phyloP scores from a whole-genome alignment of 148 eudicot genomes.

The Polygonum aviculare region DNA sequence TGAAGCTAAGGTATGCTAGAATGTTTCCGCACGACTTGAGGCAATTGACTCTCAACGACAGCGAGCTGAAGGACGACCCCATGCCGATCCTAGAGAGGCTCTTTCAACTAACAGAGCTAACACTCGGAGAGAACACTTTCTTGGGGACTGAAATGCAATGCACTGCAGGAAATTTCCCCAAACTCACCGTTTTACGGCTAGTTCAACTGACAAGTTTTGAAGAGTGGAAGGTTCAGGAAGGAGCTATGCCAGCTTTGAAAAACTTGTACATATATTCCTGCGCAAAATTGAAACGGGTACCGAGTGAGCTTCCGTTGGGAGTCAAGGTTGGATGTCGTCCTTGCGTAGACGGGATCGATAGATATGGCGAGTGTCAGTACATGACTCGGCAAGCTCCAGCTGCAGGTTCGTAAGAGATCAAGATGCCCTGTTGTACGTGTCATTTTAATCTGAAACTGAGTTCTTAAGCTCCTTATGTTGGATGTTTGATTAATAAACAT shows the following conservation, averaged over 20 bases:
- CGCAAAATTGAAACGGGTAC: slow-evolving; percentile 11
- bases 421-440: no score
- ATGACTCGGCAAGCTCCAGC: not conserved
- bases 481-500: no score
- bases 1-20: not conserved
- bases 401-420: no score
- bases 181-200: slow-evolving; percentile 16
- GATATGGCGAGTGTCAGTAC: not conserved
- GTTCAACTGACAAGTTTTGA: slow-evolving; percentile 1
- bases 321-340: slow-evolving; percentile 10
- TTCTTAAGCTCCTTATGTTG: no score
- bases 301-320: slow-evolving; percentile 11
- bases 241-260: slow-evolving; percentile 20
- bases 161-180: slow-evolving; percentile 11
- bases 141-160: not conserved
- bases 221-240: slow-evolving; percentile 16
- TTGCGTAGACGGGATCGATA: not conserved
- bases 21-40: not conserved
- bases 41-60: not conserved
- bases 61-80: not conserved
- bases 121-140: not conserved
- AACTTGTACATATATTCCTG: slow-evolving; percentile 5
- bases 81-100: not conserved
- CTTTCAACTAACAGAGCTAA: not conserved
- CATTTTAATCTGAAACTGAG: no score